A percentile compares a stretch with the other conserved stretches of the same genome.
Conservation (phyloP, 2,329 filamentous ascomycete genomes). For the Claviceps citrina region DNA sequence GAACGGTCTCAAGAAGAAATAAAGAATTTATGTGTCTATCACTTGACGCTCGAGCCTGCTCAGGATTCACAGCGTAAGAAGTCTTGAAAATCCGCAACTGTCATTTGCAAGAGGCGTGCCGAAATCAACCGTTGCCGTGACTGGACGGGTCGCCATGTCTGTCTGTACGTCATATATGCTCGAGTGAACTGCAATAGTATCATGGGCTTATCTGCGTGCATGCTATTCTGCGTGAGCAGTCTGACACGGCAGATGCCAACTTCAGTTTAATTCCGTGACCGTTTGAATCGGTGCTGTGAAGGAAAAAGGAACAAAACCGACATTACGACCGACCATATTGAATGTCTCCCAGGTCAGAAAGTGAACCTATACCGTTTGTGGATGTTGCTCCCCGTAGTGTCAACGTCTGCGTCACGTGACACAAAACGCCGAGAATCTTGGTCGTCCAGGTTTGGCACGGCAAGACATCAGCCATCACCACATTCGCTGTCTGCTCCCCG, state of each 20-base stretch:
- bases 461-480: constrained; percentile 29
- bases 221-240: not conserved
- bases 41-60: constrained; percentile 12
- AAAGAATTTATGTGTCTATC: constrained; percentile 5
- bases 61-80: constrained; percentile 17
- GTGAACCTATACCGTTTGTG: not conserved
- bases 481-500: constrained; percentile 35
- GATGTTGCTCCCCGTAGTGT: not conserved
- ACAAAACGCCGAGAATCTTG: constrained; percentile 13
- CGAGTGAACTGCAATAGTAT: not conserved
- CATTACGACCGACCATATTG: no score
- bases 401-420: constrained; percentile 19
- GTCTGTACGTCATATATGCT: no score
- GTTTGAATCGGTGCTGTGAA: no score
- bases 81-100: constrained; percentile 9
- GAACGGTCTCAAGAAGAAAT: constrained; percentile 5
- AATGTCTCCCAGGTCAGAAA: no score
- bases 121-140: not conserved
- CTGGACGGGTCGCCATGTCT: not conserved
- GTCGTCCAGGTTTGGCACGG: constrained; percentile 27
- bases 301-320: no score
- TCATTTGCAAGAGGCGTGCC: not conserved
- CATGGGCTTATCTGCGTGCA: not conserved
- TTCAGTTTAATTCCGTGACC: no score
- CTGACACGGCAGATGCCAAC: not conserved